These are phyloP conservation scores for Oryza punctata DNA, from an alignment of 176 grass and related monocot species.

Conservation along the genomic window DNA sequence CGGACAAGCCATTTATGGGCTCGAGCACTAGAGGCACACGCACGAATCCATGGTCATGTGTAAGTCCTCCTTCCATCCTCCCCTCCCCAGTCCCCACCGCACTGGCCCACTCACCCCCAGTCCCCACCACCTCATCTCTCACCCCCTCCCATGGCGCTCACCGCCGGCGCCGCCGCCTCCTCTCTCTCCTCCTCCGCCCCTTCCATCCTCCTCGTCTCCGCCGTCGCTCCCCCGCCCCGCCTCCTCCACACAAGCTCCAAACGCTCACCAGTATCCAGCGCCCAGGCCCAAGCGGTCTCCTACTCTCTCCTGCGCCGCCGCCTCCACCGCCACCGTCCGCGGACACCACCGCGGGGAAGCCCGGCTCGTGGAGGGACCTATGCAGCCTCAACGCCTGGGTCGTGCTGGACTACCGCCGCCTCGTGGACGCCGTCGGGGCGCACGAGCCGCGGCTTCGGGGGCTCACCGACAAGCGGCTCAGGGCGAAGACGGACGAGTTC, in stretches of 20 bases:
- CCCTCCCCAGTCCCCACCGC: neutral
- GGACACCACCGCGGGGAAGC: neutral
- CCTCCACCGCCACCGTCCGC: neutral
- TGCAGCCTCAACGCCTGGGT: slow-evolving; percentile 88
- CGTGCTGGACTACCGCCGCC: slow-evolving; percentile 78
- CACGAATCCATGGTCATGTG: neutral
- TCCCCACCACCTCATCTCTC: neutral
- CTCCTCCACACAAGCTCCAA: neutral
- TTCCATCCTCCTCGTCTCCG: neutral
- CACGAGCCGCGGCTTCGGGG: slow-evolving; percentile 62
- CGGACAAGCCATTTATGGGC: no score
- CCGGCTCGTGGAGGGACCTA: slow-evolving; percentile 58
- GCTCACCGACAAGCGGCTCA: slow-evolving; percentile 90
- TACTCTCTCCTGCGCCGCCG: slow-evolving; percentile 28
- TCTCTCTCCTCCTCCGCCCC: neutral
- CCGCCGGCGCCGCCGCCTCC: slow-evolving; percentile 4
- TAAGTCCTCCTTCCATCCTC: neutral
- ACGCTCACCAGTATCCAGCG: neutral
- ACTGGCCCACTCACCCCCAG: no score
- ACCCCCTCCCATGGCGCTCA: slow-evolving; percentile 34
- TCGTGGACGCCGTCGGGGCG: slow-evolving; percentile 64
- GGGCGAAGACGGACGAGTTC: slow-evolving; percentile 74
- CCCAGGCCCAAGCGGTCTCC: neutral
- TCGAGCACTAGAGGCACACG: no score
- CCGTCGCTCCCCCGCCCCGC: neutral